phyloP scores from a whole-genome alignment of 148 eudicot species.

The Rheum nobile region DNA sequence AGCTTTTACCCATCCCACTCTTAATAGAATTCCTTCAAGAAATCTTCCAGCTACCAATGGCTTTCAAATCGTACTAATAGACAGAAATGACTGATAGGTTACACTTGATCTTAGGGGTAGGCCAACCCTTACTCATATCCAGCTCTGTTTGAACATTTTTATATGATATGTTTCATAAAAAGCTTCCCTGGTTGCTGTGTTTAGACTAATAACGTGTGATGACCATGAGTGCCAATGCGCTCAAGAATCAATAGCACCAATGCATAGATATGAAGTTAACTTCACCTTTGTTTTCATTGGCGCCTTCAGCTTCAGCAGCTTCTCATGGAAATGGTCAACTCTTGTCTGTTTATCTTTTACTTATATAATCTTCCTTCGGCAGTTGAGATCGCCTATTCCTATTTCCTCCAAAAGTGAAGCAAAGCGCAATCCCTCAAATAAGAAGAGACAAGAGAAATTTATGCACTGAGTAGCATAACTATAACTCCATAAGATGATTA shows the following conservation, averaged over 20 bases:
- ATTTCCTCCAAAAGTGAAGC: conserved; percentile 98
- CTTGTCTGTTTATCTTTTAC: conserved; percentile 81
- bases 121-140: too few relatives aligned
- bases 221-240: too few relatives aligned
- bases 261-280: background rate
- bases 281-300: conserved; percentile 86
- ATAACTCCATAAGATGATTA: background rate
- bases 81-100: background rate
- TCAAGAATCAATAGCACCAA: background rate
- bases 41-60: conserved; percentile 44
- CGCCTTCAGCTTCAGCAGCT: conserved; percentile 79
- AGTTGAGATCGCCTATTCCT: conserved; percentile 51
- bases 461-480: background rate
- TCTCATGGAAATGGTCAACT: conserved; percentile 90
- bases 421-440: conserved; percentile 84
- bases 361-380: conserved; percentile 77
- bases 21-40: conserved; percentile 63
- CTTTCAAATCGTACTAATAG: background rate
- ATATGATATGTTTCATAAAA: background rate
- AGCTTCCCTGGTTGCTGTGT: background rate
- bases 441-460: background rate
- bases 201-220: too few relatives aligned
- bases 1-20: conserved; percentile 80
- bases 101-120: background rate
- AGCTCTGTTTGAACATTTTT: background rate